phyloP scores from a whole-genome alignment of 2,329 filamentous ascomycete species.

The Talaromyces atroroseus region DNA sequence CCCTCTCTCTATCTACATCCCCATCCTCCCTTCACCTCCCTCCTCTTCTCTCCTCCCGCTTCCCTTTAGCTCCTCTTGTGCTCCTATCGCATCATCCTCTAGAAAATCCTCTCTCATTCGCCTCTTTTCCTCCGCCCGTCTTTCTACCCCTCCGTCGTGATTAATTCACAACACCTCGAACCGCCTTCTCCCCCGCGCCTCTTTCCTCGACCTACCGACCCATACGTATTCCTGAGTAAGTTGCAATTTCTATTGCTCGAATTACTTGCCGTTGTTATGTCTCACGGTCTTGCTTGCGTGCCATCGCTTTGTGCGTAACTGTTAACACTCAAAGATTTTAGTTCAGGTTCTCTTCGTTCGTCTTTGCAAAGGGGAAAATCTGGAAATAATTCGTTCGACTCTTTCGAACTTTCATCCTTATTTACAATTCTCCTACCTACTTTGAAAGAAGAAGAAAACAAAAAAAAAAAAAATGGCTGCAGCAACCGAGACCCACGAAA shows the following conservation, averaged over 20 bases:
- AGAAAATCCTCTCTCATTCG: slow-evolving; percentile 16
- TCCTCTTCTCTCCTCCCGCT: slow-evolving; percentile 17
- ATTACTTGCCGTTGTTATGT: slow-evolving; percentile 11
- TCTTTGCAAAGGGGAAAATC: neutral
- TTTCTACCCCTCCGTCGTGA: slow-evolving; percentile 18
- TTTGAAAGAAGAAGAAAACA: slow-evolving; percentile 1
- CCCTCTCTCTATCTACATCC: slow-evolving; percentile 16
- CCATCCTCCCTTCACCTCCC: slow-evolving; percentile 17
- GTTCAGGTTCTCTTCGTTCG: neutral
- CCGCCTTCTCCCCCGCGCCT: slow-evolving; percentile 1
- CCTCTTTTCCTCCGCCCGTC: slow-evolving; percentile 16
- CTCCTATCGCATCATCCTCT: slow-evolving; percentile 16
- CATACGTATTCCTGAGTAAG: slow-evolving; percentile 7
- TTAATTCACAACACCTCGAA: slow-evolving; percentile 13
- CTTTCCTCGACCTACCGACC: slow-evolving; percentile 1
- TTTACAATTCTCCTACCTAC: neutral
- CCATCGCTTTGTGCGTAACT: neutral
- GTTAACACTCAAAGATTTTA: neutral
- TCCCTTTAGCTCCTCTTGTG: slow-evolving; percentile 17
- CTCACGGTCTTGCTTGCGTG: neutral
- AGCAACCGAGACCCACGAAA: slow-evolving; percentile 49
- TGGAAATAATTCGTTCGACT: neutral
- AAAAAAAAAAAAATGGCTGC: slow-evolving; percentile 55
- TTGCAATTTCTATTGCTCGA: slow-evolving; percentile 15
- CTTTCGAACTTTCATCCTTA: neutral